A percentile compares a stretch with the other conserved stretches of the same genome.
Evolutionary conservation across 1,139 yeast species (phyloP).

Genomic region (Ashbya aceris): DNA sequence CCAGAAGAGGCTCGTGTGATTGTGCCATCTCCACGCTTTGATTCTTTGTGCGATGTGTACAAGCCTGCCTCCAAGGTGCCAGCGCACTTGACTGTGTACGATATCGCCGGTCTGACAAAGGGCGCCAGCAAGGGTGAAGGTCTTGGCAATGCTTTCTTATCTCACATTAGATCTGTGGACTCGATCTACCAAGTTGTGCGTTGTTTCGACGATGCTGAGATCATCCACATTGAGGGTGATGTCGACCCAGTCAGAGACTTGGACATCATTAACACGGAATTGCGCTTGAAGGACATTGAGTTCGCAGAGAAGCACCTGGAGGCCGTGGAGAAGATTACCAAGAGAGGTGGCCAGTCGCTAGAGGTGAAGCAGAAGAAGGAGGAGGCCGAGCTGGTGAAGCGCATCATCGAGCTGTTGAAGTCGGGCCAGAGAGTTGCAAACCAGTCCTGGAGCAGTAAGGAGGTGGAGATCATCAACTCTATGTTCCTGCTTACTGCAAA

Average conservation of each 20-base stretch:
- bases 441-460: constrained; percentile 81
- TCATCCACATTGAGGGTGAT: constrained; percentile 95
- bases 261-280: constrained; percentile 84
- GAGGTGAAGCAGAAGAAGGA: constrained; percentile 94
- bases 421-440: constrained; percentile 86
- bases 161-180: constrained; percentile 96
- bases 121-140: constrained; percentile 99
- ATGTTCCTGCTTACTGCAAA: constrained; percentile 90
- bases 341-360: constrained; percentile 90
- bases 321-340: constrained; percentile 74
- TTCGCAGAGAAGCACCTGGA: constrained; percentile 88
- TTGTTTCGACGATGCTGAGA: constrained; percentile 96
- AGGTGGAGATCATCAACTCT: constrained; percentile 79
- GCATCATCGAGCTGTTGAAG: constrained; percentile 66
- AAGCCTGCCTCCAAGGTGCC: constrained; percentile 85
- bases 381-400: constrained; percentile 74
- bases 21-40: constrained; percentile 90
- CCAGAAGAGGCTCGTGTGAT: constrained; percentile 98
- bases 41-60: constrained; percentile 60
- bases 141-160: constrained; percentile 93
- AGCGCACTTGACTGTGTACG: constrained; percentile 87
- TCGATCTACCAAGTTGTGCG: constrained; percentile 97
- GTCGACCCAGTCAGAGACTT: constrained; percentile 94
- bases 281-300: constrained; percentile 94
- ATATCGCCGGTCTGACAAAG: constrained; percentile 95